Evolutionary conservation across 305 asterid species (phyloP).

Genomic region (Nicotiana rustica): DNA sequence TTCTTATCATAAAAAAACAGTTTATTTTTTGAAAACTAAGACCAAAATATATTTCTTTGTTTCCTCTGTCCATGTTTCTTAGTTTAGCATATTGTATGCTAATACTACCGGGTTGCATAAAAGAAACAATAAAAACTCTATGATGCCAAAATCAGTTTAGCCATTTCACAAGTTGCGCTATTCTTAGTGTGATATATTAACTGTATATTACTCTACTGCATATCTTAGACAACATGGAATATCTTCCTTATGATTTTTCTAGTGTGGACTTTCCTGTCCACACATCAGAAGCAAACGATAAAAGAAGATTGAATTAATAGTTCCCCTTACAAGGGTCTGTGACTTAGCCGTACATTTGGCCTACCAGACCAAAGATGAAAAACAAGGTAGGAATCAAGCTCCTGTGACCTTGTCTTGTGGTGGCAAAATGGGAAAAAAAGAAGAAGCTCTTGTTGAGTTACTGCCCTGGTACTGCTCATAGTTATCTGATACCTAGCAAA

Average conservation of each 20-base stretch:
- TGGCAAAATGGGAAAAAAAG: too few relatives aligned
- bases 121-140: background rate
- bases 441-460: background rate
- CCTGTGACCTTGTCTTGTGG: background rate
- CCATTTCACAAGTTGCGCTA: background rate
- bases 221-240: background rate
- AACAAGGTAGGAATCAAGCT: background rate
- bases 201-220: background rate
- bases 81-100: background rate
- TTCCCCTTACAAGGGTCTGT: background rate
- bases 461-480: background rate
- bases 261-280: slow-evolving; percentile 20
- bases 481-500: background rate
- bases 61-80: slow-evolving; percentile 9
- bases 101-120: background rate
- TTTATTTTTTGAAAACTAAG: background rate
- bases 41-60: background rate
- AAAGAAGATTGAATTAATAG: background rate
- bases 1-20: background rate
- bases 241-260: slow-evolving; percentile 9
- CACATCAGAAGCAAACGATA: background rate
- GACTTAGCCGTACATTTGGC: background rate
- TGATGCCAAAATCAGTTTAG: background rate
- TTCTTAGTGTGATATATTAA: background rate
- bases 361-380: background rate